These are phyloP conservation scores for Verruconis gallopava DNA, from an alignment of 2,329 filamentous ascomycete species.

Conservation along the genomic window DNA sequence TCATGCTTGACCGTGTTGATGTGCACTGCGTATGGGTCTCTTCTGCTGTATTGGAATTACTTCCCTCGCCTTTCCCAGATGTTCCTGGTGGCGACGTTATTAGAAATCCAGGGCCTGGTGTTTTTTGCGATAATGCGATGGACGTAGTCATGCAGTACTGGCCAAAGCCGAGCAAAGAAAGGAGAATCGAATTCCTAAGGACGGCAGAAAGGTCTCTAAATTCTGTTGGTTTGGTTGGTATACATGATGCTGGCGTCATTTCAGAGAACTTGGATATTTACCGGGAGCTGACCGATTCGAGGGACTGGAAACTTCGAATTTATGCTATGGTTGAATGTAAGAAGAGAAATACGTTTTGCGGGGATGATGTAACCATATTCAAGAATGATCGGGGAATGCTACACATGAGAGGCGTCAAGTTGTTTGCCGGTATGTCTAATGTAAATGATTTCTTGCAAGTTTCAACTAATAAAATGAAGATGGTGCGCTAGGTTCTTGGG, in stretches of 20 bases:
- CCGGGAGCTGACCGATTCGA: conserved; percentile 35
- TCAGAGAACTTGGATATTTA: conserved; percentile 43
- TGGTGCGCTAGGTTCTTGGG: conserved; percentile 58
- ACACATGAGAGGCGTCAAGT: conserved; percentile 46
- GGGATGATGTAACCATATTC: conserved; percentile 34
- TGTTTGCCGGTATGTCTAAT: conserved; percentile 46
- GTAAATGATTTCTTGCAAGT: too few species aligned
- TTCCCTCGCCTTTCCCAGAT: conserved; percentile 36
- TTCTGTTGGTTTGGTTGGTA: conserved; percentile 51
- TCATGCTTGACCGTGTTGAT: conserved; percentile 59
- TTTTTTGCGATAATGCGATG: conserved; percentile 65
- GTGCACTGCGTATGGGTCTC: conserved; percentile 61
- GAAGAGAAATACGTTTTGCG: conserved; percentile 51
- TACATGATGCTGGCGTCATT: conserved; percentile 54
- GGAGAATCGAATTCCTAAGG: conserved; percentile 42
- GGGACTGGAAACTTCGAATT: conserved; percentile 49
- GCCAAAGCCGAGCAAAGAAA: conserved; percentile 41
- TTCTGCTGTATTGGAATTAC: conserved; percentile 46
- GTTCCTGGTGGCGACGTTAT: conserved; percentile 53
- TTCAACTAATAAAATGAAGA: conserved; percentile 31
- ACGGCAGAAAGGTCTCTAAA: conserved; percentile 51
- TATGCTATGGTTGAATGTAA: conserved; percentile 58
- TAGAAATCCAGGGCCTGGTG: conserved; percentile 47
- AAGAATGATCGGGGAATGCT: conserved; percentile 35
- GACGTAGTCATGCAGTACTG: conserved; percentile 44